Conservation (phyloP, 140 eudicot species). For the Stevia rebaudiana region DNA sequence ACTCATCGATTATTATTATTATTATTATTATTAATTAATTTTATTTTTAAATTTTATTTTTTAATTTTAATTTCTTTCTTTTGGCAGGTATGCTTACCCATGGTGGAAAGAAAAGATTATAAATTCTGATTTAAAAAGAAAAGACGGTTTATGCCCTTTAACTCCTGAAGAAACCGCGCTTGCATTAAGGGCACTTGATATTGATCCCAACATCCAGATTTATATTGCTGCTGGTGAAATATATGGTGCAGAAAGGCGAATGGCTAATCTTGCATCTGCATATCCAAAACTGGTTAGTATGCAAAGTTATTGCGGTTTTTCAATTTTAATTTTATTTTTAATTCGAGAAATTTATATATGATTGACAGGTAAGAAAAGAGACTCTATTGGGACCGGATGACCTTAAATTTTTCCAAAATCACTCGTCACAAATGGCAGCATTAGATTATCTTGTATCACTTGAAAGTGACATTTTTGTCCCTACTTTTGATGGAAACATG, state of each 20-base stretch:
- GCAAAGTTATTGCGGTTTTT: not conserved
- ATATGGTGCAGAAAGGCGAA: constrained; percentile 79
- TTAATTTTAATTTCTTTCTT: not conserved
- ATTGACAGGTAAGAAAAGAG: constrained; percentile 83
- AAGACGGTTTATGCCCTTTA: constrained; percentile 89
- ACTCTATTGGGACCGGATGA: constrained; percentile 72
- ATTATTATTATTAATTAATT: too few species aligned
- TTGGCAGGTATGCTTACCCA: constrained; percentile 82
- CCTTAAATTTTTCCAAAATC: constrained; percentile 73
- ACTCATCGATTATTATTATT: not conserved
- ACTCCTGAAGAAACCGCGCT: constrained; percentile 96
- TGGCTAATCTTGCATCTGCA: constrained; percentile 64
- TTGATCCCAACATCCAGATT: constrained; percentile 65
- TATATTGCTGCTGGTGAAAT: constrained; percentile 98
- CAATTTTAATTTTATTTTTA: not conserved
- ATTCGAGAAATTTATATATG: not conserved
- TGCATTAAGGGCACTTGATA: constrained; percentile 69
- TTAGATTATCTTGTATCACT: constrained; percentile 87
- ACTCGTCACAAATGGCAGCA: constrained; percentile 99
- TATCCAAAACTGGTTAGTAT: constrained; percentile 80
- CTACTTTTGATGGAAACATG: constrained; percentile 95
- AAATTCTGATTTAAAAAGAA: constrained; percentile 75
- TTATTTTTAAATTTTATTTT: too few species aligned
- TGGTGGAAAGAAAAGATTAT: constrained; percentile 99
- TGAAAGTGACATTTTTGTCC: constrained; percentile 94